Conservation (phyloP, 345 rosid species). For the Bruguiera parviflora region DNA sequence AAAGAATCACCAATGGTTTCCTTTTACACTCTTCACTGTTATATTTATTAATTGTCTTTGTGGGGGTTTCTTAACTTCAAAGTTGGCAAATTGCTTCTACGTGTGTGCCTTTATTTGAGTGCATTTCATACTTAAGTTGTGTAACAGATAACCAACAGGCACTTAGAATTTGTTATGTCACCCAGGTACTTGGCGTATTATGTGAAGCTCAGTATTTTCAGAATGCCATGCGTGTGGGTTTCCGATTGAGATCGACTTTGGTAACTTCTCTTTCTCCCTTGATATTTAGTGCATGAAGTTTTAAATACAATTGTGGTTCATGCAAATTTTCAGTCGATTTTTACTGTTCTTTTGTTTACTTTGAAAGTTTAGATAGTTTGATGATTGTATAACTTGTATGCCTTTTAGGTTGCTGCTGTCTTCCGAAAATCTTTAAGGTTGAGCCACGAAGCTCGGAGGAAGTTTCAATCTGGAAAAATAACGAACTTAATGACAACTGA, state of each 20-base stretch:
- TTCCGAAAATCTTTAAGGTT: constrained; percentile 91
- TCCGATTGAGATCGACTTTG: constrained; percentile 84
- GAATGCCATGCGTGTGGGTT: constrained; percentile 98
- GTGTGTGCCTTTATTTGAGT: not conserved
- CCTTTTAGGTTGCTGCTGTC: constrained; percentile 86
- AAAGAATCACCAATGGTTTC: no score
- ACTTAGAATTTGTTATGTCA: constrained; percentile 19
- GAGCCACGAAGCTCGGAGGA: constrained; percentile 82
- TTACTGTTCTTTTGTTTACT: not conserved
- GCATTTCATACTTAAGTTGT: constrained; percentile 1
- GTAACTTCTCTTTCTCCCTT: constrained; percentile 40
- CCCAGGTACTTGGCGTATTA: constrained; percentile 84
- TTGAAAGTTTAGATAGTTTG: constrained; percentile 8
- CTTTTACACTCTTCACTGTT: no score
- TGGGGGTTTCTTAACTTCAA: no score
- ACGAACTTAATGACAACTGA: constrained; percentile 99
- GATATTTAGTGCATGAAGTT: not conserved
- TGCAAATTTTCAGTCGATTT: not conserved
- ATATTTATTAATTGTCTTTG: no score
- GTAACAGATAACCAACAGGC: not conserved
- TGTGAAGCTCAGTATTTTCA: constrained; percentile 98
- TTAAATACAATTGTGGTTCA: not conserved
- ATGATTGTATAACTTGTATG: constrained; percentile 10
- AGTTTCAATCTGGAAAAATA: constrained; percentile 86
- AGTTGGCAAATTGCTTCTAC: not conserved